These are phyloP conservation scores for Monilinia aucupariae DNA, from an alignment of 2,329 filamentous ascomycete species.

Conservation along the genomic window DNA sequence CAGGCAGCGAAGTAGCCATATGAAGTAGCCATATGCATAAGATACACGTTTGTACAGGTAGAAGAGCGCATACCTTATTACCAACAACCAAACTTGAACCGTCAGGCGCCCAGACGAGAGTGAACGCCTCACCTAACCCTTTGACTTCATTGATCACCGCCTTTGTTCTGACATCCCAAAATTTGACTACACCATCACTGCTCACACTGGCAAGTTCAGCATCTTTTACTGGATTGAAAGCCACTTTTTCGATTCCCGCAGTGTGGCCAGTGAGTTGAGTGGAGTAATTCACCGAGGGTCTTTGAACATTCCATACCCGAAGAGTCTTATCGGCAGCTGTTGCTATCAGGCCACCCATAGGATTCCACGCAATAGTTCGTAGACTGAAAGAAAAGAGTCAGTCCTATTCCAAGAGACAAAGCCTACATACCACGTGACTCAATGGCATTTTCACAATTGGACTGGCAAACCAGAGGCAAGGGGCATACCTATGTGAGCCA, in stretches of 20 bases:
- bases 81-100: constrained; percentile 66
- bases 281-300: constrained; percentile 65
- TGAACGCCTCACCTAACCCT: constrained; percentile 61
- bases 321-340: constrained; percentile 66
- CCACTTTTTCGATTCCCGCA: constrained; percentile 65
- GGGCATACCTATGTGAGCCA: constrained; percentile 51
- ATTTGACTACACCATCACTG: constrained; percentile 66
- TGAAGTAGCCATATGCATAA: not conserved
- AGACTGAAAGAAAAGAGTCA: constrained; percentile 46
- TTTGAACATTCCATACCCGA: constrained; percentile 78
- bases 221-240: constrained; percentile 72
- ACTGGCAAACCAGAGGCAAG: not conserved
- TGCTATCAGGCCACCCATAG: constrained; percentile 74
- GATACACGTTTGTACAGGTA: not conserved
- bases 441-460: not conserved
- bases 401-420: not conserved
- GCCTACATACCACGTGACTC: not conserved
- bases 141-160: constrained; percentile 64
- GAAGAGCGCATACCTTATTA: constrained; percentile 56
- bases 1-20: not conserved
- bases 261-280: constrained; percentile 68
- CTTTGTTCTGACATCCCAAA: constrained; percentile 76
- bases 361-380: constrained; percentile 83
- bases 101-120: constrained; percentile 68
- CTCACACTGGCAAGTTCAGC: constrained; percentile 71